Evolutionary conservation across 805 yeast genomes (phyloP).

Genomic region (Zygosaccharomyces kombuchaensis): DNA sequence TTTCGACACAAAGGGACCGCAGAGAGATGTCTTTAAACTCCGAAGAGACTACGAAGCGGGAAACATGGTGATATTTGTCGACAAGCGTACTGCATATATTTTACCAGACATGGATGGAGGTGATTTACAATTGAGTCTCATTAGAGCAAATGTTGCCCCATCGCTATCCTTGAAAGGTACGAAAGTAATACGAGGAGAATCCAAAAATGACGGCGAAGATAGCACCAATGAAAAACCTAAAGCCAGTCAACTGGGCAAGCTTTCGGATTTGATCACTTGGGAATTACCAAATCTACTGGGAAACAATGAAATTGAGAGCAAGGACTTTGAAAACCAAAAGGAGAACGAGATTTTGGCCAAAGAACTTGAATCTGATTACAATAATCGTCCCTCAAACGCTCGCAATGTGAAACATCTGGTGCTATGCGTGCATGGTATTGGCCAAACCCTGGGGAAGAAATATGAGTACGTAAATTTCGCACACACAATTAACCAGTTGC

Average conservation of each 20-base stretch:
- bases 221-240: slow-evolving; percentile 9
- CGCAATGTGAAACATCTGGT: slow-evolving; percentile 55
- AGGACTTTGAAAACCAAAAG: slow-evolving; percentile 11
- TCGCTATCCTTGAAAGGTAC: slow-evolving; percentile 44
- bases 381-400: slow-evolving; percentile 39
- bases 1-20: slow-evolving; percentile 28
- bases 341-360: slow-evolving; percentile 37
- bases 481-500: slow-evolving; percentile 68
- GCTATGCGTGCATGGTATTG: slow-evolving; percentile 92
- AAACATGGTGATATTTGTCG: slow-evolving; percentile 35
- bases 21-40: slow-evolving; percentile 15
- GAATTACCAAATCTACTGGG: slow-evolving; percentile 18
- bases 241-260: slow-evolving; percentile 15
- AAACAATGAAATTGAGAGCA: background rate
- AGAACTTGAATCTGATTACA: slow-evolving; percentile 49
- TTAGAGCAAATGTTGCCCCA: slow-evolving; percentile 35
- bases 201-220: slow-evolving; percentile 24
- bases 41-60: slow-evolving; percentile 10
- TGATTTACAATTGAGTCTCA: slow-evolving; percentile 35
- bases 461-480: slow-evolving; percentile 82
- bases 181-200: slow-evolving; percentile 39
- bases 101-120: slow-evolving; percentile 44
- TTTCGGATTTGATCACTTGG: slow-evolving; percentile 23
- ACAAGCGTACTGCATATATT: slow-evolving; percentile 43
- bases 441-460: slow-evolving; percentile 76